A percentile compares a stretch with the other conserved stretches of the same genome.
These are phyloP conservation scores for Xylaria sp. DNA, from an alignment of 2,329 filamentous ascomycete species.

Conservation along the genomic window DNA sequence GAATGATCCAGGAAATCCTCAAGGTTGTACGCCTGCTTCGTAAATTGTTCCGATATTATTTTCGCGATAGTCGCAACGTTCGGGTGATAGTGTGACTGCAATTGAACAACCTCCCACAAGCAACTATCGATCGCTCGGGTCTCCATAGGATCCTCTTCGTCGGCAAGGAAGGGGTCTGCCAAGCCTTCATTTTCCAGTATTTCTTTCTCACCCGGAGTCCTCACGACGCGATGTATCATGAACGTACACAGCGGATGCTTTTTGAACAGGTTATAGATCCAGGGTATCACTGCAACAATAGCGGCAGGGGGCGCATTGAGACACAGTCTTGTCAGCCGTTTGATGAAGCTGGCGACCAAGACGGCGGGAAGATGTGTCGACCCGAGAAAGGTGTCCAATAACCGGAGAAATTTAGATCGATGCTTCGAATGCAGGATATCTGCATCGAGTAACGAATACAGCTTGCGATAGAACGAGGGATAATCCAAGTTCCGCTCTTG, in stretches of 20 bases:
- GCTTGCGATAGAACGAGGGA: constrained; percentile 87
- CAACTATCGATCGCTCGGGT: constrained; percentile 89
- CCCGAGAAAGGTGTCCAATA: constrained; percentile 85
- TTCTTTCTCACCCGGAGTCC: constrained; percentile 59
- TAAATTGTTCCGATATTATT: constrained; percentile 96
- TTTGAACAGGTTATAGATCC: constrained; percentile 93
- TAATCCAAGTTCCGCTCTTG: constrained; percentile 94
- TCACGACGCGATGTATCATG: constrained; percentile 83
- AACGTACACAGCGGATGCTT: constrained; percentile 89
- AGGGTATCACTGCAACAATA: constrained; percentile 86
- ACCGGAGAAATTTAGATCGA: constrained; percentile 87
- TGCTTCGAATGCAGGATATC: constrained; percentile 92
- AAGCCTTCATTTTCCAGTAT: constrained; percentile 62
- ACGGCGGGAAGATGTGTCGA: constrained; percentile 91
- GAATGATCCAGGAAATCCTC: constrained; percentile 97
- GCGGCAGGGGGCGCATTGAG: constrained; percentile 89
- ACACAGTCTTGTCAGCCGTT: constrained; percentile 81
- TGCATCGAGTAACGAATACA: constrained; percentile 88
- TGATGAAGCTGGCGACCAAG: constrained; percentile 94
- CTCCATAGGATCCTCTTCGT: constrained; percentile 80
- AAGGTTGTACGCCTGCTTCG: constrained; percentile 91
- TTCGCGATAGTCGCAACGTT: constrained; percentile 93
- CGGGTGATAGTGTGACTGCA: constrained; percentile 93
- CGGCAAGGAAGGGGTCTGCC: constrained; percentile 74
- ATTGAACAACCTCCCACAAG: constrained; percentile 90